Base-by-base conservation (phyloP, 2,329 filamentous ascomycete genomes). In the Neospermospora avenae region DNA sequence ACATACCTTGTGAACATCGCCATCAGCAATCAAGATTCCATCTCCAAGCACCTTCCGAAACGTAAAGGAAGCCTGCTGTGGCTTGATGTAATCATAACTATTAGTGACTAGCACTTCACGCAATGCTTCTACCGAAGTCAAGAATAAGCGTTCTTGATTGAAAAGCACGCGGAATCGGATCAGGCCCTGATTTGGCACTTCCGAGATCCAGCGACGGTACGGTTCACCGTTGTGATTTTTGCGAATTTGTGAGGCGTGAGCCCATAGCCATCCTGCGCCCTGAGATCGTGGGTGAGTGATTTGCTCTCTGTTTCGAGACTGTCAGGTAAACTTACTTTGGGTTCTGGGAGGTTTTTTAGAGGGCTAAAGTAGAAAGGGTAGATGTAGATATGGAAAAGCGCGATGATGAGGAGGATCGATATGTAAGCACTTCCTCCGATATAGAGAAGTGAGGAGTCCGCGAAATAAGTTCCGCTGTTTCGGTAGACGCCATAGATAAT, bases 11-110 rank as follows among this genome's bases (percentile, higher is more conserved):
- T 97, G 93, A 69, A 92, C 89, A 14, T 95, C 89, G 16, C 92
- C 93, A 74, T 97, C 92, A 1, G 91, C 89, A 13, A 96, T 77
- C 39, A 97, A 76, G 10, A 93, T 77, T 10, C 90, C 89, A 14
- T 86, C 75, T 11, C 90, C 88, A 14, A 93, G 77, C 28, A 92
- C 77, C 25, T 83, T 80, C 1, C 81, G 82, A 76, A 34, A 89
- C 66, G 22, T 78, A 68, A 1, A 67, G 53, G 0, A 14, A 6
- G 41, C 54, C 20, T 28, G 25, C n/a, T 45, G 24, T 3, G 88
- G 87, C 71, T 91, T 91, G 44, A 79, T 69, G 65, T 90, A 92
- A 39, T 88, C 83, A 71, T 92, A 91, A 65, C 79, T 84, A 62
- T 85, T 87, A n/a, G 82, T 84, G 25, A 85, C 83, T 3, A 91